Evolutionary conservation across 2,329 filamentous ascomycete species (phyloP), one percentile per base, ranked within the genome.

Genomic region (Botrytis medusae): DNA sequence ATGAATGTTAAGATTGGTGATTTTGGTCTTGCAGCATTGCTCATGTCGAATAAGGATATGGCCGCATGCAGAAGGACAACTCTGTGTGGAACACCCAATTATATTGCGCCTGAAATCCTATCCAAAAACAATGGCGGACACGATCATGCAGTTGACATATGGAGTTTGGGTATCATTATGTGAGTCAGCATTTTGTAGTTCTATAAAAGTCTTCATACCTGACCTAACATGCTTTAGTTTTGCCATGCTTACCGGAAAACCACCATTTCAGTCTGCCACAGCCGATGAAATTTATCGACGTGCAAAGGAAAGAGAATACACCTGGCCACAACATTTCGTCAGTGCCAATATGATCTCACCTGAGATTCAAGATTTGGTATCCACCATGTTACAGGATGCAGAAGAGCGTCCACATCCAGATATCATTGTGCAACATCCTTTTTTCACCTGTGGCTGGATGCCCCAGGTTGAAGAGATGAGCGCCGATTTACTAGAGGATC

Each of bases 1-100:
- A 98, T 99, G 95, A 97, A 99, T 80, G 92, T 97, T 79, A 99
- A 99, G 82, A 94, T 99, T 79, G 96, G 96, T 62, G 96, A 99
- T 82, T 99, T 99, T 84, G 96, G 96, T 4, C 87, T 99, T 72
- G 96, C 96, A 44, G 96, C 97, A 42, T 86, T 99, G 78, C 86
- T 98, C 73, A 91, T 98, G 62, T 97, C 95, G 16, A 94, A 95
- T 80, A 94, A 92, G 81, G 96, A 99, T 80, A 93, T 93, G 88
- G 91, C 91, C 82, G 94, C 89, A 84, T 87, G 78, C 74, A 90
- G 96, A 76, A 89, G 97, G 79, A 98, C 94, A 40, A 99, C 96
- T 10, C 89, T 99, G 74, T 99, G 96, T 79, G 96, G 96, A 74
- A 99, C 96, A 7, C 96, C 96, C 2, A 99, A 99, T 82, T 99